A percentile compares a stretch with the other conserved stretches of the same genome.
Evolutionary conservation across 345 rosid genomes (phyloP).

Genomic region (Raphanus sativus): DNA sequence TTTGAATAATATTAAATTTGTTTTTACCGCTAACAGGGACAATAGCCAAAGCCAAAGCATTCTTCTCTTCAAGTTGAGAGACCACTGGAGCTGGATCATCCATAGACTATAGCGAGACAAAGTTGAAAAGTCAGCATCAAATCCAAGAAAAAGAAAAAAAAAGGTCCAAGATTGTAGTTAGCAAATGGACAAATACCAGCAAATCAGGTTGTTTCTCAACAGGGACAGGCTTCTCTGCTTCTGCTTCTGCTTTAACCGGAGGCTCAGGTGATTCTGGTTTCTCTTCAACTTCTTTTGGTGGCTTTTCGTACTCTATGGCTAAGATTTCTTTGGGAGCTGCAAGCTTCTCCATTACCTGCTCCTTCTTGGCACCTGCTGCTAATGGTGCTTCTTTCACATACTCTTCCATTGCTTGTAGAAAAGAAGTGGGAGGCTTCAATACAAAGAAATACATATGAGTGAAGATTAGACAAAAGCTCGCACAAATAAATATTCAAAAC

Average conservation of each 20-base stretch:
- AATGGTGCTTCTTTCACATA: constrained; percentile 87
- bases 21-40: constrained; percentile 67
- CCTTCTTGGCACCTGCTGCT: constrained; percentile 56
- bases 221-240: constrained; percentile 36
- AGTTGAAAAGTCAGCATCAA: constrained; percentile 4
- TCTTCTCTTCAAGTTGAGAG: constrained; percentile 76
- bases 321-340: constrained; percentile 69
- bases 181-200: constrained; percentile 50
- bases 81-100: constrained; percentile 69
- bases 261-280: constrained; percentile 53
- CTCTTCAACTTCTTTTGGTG: constrained; percentile 54
- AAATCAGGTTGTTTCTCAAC: constrained; percentile 72
- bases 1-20: constrained; percentile 3
- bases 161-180: neutral
- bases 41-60: constrained; percentile 91
- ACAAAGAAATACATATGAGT: constrained; percentile 10
- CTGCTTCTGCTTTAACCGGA: constrained; percentile 53
- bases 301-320: constrained; percentile 72
- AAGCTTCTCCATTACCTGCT: constrained; percentile 62
- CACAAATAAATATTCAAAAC: constrained; percentile 7
- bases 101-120: constrained; percentile 51
- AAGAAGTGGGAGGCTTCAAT: constrained; percentile 83
- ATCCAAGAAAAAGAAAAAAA: neutral
- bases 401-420: constrained; percentile 98
- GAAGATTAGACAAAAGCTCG: neutral